Evolutionary conservation across 768 basidiomycete species (phyloP).

Genomic region (Suillus paluster): DNA sequence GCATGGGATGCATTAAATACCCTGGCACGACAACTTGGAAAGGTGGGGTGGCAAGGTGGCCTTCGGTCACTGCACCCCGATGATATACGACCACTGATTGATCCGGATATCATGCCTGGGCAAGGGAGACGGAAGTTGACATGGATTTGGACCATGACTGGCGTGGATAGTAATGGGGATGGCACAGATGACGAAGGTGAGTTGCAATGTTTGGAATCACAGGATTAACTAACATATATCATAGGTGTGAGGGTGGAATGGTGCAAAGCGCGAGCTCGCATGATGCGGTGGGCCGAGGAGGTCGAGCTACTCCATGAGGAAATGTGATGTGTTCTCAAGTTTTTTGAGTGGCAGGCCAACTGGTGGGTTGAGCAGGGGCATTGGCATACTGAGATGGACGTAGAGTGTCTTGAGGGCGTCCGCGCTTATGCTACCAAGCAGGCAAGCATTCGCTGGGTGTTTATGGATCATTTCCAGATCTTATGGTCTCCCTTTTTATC

Average conservation of each 20-base stretch:
- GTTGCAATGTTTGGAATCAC: neutral
- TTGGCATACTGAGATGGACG: neutral
- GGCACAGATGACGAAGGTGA: neutral
- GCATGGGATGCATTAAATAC: neutral
- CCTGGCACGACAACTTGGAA: neutral
- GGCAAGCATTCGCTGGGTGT: neutral
- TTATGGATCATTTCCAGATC: neutral
- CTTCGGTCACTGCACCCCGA: neutral
- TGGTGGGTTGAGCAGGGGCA: conserved; percentile 13
- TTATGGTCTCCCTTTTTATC: neutral
- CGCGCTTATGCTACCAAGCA: neutral
- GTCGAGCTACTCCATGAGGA: conserved; percentile 19
- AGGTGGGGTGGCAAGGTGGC: neutral
- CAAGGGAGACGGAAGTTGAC: neutral
- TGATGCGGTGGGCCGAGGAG: conserved; percentile 20
- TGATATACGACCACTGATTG: neutral
- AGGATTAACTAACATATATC: neutral
- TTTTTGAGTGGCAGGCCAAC: conserved; percentile 10
- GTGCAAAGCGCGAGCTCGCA: conserved; percentile 10
- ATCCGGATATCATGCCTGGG: neutral
- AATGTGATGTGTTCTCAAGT: conserved; percentile 18
- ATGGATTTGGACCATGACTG: neutral
- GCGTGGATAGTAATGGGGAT: neutral
- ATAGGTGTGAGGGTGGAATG: neutral
- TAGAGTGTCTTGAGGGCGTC: neutral